Base-by-base conservation (phyloP, 129 eudicot genomes). In the Chrysanthemum seticuspe region DNA sequence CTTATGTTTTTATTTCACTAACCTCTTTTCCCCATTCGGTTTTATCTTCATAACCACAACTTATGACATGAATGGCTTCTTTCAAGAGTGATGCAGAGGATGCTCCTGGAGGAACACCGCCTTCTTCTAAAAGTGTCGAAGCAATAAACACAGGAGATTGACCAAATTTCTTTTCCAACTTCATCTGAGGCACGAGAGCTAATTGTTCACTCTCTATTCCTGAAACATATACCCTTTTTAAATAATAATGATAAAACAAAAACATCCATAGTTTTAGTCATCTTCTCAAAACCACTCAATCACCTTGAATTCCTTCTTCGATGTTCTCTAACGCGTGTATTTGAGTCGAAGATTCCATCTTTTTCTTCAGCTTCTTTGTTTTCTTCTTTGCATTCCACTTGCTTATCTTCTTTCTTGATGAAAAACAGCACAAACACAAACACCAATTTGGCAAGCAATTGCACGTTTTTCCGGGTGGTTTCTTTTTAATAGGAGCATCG, bases 11-110 rank as follows among this genome's bases (percentile, higher is more conserved):
- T 3, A n/a, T 70, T 8, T 62, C 23, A 54, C 73, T 71, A 54
- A 89, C 96, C 88, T 89, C 96, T 72, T 87, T 87, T 71, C 93
- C 96, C 96, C 96, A 89, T 81, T 83, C 96, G 2, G 96, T 87
- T 78, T 89, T 89, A 74, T 87, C 93, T 83, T 89, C 93, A 49
- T 82, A 89, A 54, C 93, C 90, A 57, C 96, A 89, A 70, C 88
- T 84, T 70, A 89, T 89, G 25, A 89, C 93, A 79, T 89, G 96
- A 59, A 87, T 81, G 66, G 96, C 83, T 81, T 89, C 96, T 68
- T 81, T 76, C 62, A 87, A 65, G 6, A 83, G 70, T 10, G 92
- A 74, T 15, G 87, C 72, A 7, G 93, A 80, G 31, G 77, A 73
- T 25, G 76, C 76, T 10, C 54, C 71, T 1, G 54, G 64, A 6